phyloP scores from a whole-genome alignment of 192 early-diverging fungal genomes.

The Phlyctochytrium planicorne region DNA sequence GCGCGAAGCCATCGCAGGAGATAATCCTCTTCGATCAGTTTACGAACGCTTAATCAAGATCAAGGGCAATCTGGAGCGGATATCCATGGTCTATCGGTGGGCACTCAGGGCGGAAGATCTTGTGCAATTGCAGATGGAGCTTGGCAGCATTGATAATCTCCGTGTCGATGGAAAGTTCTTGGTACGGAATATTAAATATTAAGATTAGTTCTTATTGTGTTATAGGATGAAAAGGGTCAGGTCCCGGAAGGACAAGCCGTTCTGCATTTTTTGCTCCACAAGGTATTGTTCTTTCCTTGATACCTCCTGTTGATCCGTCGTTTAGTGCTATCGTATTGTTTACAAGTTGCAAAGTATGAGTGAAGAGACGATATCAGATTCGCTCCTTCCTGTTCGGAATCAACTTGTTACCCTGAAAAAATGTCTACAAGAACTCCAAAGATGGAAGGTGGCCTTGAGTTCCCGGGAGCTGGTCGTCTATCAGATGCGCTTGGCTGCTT shows the following conservation, averaged over 20 bases:
- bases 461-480: constrained; percentile 78
- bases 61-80: constrained; percentile 71
- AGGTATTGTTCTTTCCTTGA: constrained; percentile 20
- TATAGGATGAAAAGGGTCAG: too few species aligned
- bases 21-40: constrained; percentile 35
- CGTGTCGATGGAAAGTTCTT: constrained; percentile 83
- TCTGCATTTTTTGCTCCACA: constrained; percentile 43
- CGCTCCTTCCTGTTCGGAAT: constrained; percentile 82
- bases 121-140: constrained; percentile 58
- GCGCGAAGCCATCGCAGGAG: constrained; percentile 59
- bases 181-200: constrained; percentile 45
- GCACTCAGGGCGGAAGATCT: constrained; percentile 23
- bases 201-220: too few species aligned
- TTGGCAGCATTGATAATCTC: constrained; percentile 80
- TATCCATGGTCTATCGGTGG: constrained; percentile 74
- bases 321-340: constrained; percentile 81
- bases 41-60: constrained; percentile 52
- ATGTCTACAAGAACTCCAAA: constrained; percentile 74
- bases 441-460: constrained; percentile 77
- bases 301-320: constrained; percentile 25
- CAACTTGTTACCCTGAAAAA: constrained; percentile 78
- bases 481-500: constrained; percentile 81
- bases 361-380: constrained; percentile 77
- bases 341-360: constrained; percentile 73
- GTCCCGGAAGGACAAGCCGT: constrained; percentile 75